Base-by-base conservation (phyloP, 495 filamentous ascomycete genomes). In the Hypoxylon trugodes region DNA sequence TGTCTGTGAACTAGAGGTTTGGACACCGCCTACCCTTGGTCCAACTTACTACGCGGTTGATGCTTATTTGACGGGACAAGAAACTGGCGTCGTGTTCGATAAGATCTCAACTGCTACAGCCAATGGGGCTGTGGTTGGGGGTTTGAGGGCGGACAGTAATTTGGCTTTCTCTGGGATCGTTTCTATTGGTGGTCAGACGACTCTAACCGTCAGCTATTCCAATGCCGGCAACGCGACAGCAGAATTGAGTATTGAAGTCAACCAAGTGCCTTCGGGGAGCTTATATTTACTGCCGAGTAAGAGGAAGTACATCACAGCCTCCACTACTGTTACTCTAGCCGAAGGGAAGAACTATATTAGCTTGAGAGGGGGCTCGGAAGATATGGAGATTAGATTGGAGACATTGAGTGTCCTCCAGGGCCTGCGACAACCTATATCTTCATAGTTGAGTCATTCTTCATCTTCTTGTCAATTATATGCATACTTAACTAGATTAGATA, bases 1-100 rank as follows among this genome's bases (percentile, higher is more conserved):
- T 5, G 46, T 77, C 15, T 73, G 72, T 47, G 75, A 77, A 52
- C 54, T 77, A 13, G 71, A 77, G 40, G 71, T 77, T n/a, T 77
- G 74, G 75, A 67, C 59, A 10, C 71, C 67, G 6, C 65, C 72
- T 18, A 21, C 26, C 10, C 10, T 21, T 8, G 61, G 66, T 0
- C 70, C 73, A 16, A 52, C 46, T 3, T 70, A 71, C 25, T 65
- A 62, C 53, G 69, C 71, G 7, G 74, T 68, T 2, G 74, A 76
- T 63, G 69, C 71, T 10, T 70, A 72, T 22, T 59, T 76, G 2
- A 74, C 61, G 0, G 70, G 68, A 13, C 38, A 56, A 26, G 59
- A 61, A 10, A 70, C 70, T 0, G 26, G 32, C 4, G 74, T 74
- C 10, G n/a, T 65, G 9, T 70, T 66, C 24, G 74, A 76, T 43